Percentiles rank a stretch among this genome's conserved stretches.
phyloP scores from a whole-genome alignment of 176 grass and related monocot species.

The sorghum (Sorghum bicolor) region Sorghum_bicolor_NCBIv3 NC_012872.2:47920001-47920500 shows the following conservation, averaged over 20 bases:
- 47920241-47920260: not conserved
- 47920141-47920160: not conserved
- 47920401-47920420: slow-evolving; percentile 73
- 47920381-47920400: slow-evolving; percentile 80
- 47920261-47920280: not conserved
- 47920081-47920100: slow-evolving; percentile 17
- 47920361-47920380: slow-evolving; percentile 83
- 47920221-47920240: too few relatives aligned
- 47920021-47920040: slow-evolving; percentile 5
- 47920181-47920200: not conserved
- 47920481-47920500: not conserved
- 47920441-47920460: slow-evolving; percentile 83
- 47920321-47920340: slow-evolving; percentile 15
- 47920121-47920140: not conserved
- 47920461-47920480: not conserved
- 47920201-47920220: too few relatives aligned
- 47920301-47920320: not conserved
- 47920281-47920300: not conserved
- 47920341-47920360: slow-evolving; percentile 38
- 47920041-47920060: not conserved
- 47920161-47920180: slow-evolving; percentile 22
- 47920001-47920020: not conserved
- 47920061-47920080: not conserved
- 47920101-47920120: not conserved
- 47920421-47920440: slow-evolving; percentile 84